These are phyloP conservation scores for Pleurotus citrinopileatus DNA, from an alignment of 768 basidiomycete species.

Conservation along the genomic window DNA sequence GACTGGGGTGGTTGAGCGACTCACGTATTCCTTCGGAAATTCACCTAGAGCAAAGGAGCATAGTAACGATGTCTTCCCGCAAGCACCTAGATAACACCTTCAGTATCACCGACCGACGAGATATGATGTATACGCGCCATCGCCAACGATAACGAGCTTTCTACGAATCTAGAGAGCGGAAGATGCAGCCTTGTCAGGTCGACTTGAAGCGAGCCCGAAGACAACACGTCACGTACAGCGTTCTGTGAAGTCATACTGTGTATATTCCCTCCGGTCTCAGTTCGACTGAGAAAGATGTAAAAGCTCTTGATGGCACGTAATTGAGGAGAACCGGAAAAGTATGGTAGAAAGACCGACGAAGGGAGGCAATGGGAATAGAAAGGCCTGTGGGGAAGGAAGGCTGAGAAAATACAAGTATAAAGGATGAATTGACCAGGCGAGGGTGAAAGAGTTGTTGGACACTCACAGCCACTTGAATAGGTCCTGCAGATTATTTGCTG, in stretches of 20 bases:
- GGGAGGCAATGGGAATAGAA: neutral
- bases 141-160: constrained; percentile 96
- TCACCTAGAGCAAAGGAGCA: constrained; percentile 93
- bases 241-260: constrained; percentile 9
- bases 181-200: neutral
- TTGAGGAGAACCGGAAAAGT: neutral
- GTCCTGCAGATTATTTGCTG: constrained; percentile 2
- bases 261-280: constrained; percentile 10
- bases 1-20: constrained; percentile 37
- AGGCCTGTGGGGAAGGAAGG: neutral
- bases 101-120: constrained; percentile 17
- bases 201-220: neutral
- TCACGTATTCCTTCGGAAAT: constrained; percentile 94
- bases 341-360: neutral
- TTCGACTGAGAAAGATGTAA: constrained; percentile 7
- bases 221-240: constrained; percentile 8
- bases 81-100: constrained; percentile 63
- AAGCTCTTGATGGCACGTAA: neutral
- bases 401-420: neutral
- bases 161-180: constrained; percentile 69
- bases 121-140: constrained; percentile 57
- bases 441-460: constrained; percentile 5
- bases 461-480: constrained; percentile 7
- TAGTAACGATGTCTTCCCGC: constrained; percentile 91
- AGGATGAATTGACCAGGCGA: neutral